Evolutionary conservation across 352 stramenopile genomes (phyloP), one percentile per base, ranked within the genome.

Genomic region (Phytophthora multivora): DNA sequence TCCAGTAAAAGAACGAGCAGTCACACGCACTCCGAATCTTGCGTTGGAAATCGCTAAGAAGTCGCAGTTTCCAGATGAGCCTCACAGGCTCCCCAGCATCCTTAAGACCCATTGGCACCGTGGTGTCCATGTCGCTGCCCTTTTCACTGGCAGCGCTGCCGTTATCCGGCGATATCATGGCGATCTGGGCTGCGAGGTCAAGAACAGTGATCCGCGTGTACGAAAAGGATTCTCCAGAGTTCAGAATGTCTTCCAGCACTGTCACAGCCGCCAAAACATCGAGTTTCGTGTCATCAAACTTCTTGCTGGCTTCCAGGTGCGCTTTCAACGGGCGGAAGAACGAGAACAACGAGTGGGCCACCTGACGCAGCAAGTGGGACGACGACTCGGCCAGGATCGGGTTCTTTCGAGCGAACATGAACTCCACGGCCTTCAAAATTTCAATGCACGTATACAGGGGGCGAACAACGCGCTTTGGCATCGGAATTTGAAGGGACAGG

Each of bases 1-100:
- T 95, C 83, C 94, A 98, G 70, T 98, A 98, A 30, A 98, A 90
- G 63, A 97, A 97, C 7, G 89, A 96, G 61, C 88, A 97, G 67
- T 97, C 90, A 63, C 91, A 97, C 3, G 85, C 90, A 36, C 73
- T 78, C 15, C 79, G 70, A 41, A 98, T 88, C 42, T 89, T 88
- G 8, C 86, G 80, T 60, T 98, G 91, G 57, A 97, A 97, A 59
- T 94, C 88, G 53, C 83, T 91, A 43, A 98, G 63, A 30, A 97
- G 55, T 15, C 80, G 78, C 42, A 98, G 67, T 58, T 93, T 92
- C 78, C 88, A 93, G 36, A 95, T 90, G 15, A 93, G 57, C 51
- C 91, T 92, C 25, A 91, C 69, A 18, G 83, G 80, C 51, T 93
- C 87, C 39, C 89, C 83, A 2, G 71, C 79, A 49, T 84, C 76